phyloP scores from a whole-genome alignment of 805 yeast genomes.

The Starmerella riodocensis region DNA sequence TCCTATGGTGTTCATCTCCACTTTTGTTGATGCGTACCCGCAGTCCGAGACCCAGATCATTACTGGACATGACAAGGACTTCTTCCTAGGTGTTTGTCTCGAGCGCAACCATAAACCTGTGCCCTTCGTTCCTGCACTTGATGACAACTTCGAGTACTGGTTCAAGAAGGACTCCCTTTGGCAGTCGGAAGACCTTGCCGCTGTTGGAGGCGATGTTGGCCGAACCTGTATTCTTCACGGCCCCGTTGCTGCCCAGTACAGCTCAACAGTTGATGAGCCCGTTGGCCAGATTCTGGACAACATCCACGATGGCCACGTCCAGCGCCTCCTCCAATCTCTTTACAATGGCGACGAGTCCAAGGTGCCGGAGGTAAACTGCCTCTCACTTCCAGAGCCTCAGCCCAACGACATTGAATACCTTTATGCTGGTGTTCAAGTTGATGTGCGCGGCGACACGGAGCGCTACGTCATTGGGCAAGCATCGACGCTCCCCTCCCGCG shows the following conservation, averaged over 20 bases:
- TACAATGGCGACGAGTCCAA: conserved; percentile 57
- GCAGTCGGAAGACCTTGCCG: conserved; percentile 96
- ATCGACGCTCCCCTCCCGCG: conserved; percentile 27
- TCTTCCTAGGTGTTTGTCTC: conserved; percentile 69
- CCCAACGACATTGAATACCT: conserved; percentile 26
- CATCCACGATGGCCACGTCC: conserved; percentile 83
- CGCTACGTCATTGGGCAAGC: conserved; percentile 30
- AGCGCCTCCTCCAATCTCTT: conserved; percentile 43
- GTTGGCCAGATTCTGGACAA: conserved; percentile 77
- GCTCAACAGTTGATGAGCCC: conserved; percentile 81
- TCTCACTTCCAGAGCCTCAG: conserved; percentile 44
- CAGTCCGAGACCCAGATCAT: conserved; percentile 67
- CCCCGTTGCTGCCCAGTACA: conserved; percentile 93
- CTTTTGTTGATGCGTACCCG: conserved; percentile 56
- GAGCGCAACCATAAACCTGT: conserved; percentile 90
- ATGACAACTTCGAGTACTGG: conserved; percentile 86
- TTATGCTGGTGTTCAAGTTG: conserved; percentile 17
- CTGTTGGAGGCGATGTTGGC: conserved; percentile 92
- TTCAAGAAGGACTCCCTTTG: conserved; percentile 98
- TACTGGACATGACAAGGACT: conserved; percentile 91
- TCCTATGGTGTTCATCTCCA: conserved; percentile 49
- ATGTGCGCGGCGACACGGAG: conserved; percentile 16
- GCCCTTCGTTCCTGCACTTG: conserved; percentile 92
- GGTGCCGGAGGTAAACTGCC: conserved; percentile 82
- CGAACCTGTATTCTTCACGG: conserved; percentile 99